Evolutionary conservation across 2,329 filamentous ascomycete species (phyloP), one percentile per base, ranked within the genome.

Genomic region (Bimuria novae-zelandiae): DNA sequence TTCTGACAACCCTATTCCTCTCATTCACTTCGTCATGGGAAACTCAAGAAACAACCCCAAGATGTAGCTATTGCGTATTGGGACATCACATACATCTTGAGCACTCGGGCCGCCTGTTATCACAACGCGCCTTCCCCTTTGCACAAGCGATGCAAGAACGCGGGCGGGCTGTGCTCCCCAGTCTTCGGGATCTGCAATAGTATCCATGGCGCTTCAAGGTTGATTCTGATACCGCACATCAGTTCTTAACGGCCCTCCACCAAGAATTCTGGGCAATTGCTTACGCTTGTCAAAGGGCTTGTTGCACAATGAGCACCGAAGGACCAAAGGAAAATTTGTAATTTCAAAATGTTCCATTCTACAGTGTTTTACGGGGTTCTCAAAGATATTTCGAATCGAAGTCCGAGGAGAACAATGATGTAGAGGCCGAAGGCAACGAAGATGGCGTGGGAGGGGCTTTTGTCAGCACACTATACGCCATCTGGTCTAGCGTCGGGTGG

Each of bases 131-230:
- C 25, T 46, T 46, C 19, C 43, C 30, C 12, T 17, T 46, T 16
- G 30, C 30, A 27, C 30, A 46, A 30, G 65, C 59, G 16, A 71
- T 48, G 60, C 76, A 78, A 41, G 76, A 76, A 30, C 73, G 65
- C 55, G 64, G 30, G 11, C 71, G 64, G 41, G 42, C 51, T 17
- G 55, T 55, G 39, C 16, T 55, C 36, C 62, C 60, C 43, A 27
- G 49, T 57, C 58, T 70, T 55, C 73, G 65, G 61, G 75, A 75
- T 17, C 76, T 75, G 57, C 76, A 79, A 36, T 78, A 78, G 55
- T 78, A 79, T 39, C 72, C 71, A 67, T 79, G 76, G 63, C 76
- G 73, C 59, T 76, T 78, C 52, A 77, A 54, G 8, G 76, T 75
- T 7, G 76, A 70, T 40, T 68, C 76, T 78, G 51, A 33, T 56